Percentiles rank a stretch among this genome's conserved stretches.
Evolutionary conservation across 257 asterid species (phyloP).

Genomic region (Ocimum tenuiflorum): DNA sequence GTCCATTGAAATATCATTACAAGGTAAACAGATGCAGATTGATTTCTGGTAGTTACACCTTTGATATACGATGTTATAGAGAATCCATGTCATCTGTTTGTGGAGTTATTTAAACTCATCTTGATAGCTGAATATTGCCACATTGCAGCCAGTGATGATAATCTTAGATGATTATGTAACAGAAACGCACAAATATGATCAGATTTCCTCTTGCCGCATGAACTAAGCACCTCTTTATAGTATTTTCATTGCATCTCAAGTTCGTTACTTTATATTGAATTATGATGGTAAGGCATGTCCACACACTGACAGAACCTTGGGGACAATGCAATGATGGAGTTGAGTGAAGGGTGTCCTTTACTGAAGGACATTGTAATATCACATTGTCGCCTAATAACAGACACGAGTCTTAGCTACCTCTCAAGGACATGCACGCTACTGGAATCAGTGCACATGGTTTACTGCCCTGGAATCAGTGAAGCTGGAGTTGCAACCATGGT

Average conservation of each 20-base stretch:
- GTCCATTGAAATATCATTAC: background rate
- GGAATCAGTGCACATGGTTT: constrained; percentile 78
- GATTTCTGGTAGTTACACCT: background rate
- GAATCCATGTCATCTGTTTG: background rate
- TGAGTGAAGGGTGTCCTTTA: constrained; percentile 67
- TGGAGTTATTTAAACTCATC: no score
- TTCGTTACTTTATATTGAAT: background rate
- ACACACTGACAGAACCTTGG: constrained; percentile 62
- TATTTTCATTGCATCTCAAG: background rate
- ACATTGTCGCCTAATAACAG: constrained; percentile 76
- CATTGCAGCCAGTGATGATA: no score
- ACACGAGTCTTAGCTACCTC: constrained; percentile 52
- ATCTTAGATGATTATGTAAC: background rate
- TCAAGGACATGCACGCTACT: constrained; percentile 44
- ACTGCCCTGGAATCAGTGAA: constrained; percentile 62
- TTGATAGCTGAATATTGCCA: no score
- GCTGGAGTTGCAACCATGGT: constrained; percentile 67
- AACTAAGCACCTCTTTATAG: background rate
- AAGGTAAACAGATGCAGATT: background rate
- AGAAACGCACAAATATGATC: background rate
- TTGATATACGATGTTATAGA: background rate
- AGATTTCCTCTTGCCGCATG: background rate
- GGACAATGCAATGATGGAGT: constrained; percentile 64
- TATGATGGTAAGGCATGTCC: no score
- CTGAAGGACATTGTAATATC: constrained; percentile 72